These are phyloP conservation scores for Pseudogymnoascus sp. DNA, from an alignment of 2,329 filamentous ascomycete species.

Conservation along the genomic window DNA sequence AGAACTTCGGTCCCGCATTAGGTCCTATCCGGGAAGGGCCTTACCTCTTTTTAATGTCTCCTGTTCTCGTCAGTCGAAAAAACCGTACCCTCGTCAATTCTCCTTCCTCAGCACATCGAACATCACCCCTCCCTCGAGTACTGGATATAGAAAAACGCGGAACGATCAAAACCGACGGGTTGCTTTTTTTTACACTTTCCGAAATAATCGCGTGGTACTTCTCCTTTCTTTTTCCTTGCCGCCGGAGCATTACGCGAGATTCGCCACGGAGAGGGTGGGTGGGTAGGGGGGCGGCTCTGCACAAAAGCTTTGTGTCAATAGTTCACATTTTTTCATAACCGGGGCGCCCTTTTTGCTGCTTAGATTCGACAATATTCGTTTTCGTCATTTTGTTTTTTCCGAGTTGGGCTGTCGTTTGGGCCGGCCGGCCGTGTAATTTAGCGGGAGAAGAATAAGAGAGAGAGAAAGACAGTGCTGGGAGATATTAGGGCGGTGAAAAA, in stretches of 20 bases:
- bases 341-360: conserved; percentile 2
- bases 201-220: conserved; percentile 23
- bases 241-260: conserved; percentile 18
- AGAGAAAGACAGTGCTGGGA: background rate
- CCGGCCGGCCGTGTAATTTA: conserved; percentile 28
- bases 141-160: conserved; percentile 18
- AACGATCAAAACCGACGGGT: conserved; percentile 20
- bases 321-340: conserved; percentile 18
- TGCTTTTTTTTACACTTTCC: conserved; percentile 23
- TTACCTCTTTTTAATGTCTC: conserved; percentile 14
- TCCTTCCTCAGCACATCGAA: conserved; percentile 13
- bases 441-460: conserved; percentile 5
- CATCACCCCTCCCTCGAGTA: background rate
- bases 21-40: conserved; percentile 20
- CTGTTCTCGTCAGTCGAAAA: conserved; percentile 8
- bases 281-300: conserved; percentile 13
- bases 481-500: background rate
- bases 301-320: conserved; percentile 30
- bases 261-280: conserved; percentile 11
- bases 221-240: conserved; percentile 21
- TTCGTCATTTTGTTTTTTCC: background rate
- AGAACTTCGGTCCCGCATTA: conserved; percentile 29
- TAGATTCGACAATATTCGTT: conserved; percentile 9
- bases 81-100: conserved; percentile 7
- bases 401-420: conserved; percentile 14